phyloP scores from a whole-genome alignment of 768 basidiomycete species.

The Boletus subcaerulescens region DNA sequence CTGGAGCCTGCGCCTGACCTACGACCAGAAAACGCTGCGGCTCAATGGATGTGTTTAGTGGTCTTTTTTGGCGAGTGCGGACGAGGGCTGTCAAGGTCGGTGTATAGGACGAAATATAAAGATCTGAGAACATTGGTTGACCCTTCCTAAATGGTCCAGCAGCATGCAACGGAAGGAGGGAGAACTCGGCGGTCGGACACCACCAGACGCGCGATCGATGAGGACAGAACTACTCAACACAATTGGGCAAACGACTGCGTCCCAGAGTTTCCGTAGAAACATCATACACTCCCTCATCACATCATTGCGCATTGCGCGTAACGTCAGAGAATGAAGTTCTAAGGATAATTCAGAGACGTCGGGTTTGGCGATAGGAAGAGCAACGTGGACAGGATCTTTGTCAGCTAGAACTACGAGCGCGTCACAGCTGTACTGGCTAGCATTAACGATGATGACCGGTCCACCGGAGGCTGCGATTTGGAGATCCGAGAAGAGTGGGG shows the following conservation, averaged over 20 bases:
- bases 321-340: background rate
- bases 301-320: background rate
- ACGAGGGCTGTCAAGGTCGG: background rate
- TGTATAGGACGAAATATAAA: background rate
- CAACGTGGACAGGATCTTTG: conserved; percentile 2
- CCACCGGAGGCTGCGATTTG: conserved; percentile 20
- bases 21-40: background rate
- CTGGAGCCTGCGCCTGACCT: conserved; percentile 1
- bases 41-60: background rate
- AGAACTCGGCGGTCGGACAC: conserved; percentile 11
- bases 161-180: background rate
- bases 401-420: conserved; percentile 27
- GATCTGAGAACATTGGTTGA: background rate
- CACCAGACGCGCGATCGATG: conserved; percentile 7
- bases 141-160: background rate
- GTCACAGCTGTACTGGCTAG: conserved; percentile 29
- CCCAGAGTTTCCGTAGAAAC: conserved; percentile 15
- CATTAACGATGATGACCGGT: conserved; percentile 35
- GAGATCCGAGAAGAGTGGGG: conserved; percentile 14
- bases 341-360: background rate
- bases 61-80: background rate
- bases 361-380: background rate
- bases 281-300: background rate
- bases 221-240: background rate
- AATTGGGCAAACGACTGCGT: conserved; percentile 12